Conservation (phyloP, 305 asterid genomes). For the Fraxinus latifolia region DNA sequence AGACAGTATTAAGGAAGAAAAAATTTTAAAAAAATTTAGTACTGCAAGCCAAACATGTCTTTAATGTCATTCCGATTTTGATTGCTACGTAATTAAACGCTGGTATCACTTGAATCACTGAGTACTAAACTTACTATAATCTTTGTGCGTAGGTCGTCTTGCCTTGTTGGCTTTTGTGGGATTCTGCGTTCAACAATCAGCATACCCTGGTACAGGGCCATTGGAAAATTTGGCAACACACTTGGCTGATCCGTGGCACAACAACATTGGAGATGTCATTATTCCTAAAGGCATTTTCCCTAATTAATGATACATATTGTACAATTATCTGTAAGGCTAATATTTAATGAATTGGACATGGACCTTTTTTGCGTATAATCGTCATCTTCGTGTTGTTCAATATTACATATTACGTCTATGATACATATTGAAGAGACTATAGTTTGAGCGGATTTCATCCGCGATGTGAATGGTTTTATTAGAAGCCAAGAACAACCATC, state of each 20-base stretch:
- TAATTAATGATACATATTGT: slow-evolving; percentile 4
- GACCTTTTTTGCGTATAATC: not conserved
- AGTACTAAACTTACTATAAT: not conserved
- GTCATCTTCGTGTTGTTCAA: not conserved
- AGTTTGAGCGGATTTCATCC: not conserved
- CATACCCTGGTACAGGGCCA: slow-evolving; percentile 91
- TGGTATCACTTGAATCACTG: not conserved
- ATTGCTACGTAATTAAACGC: not conserved
- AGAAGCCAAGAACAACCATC: not conserved
- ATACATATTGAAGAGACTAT: not conserved
- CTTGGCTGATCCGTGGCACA: slow-evolving; percentile 91
- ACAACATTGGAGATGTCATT: slow-evolving; percentile 73
- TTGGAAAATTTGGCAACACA: slow-evolving; percentile 86
- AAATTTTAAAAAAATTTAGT: not conserved
- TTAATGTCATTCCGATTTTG: not conserved
- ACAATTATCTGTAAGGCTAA: not conserved
- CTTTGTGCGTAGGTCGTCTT: slow-evolving; percentile 50
- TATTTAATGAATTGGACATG: not conserved
- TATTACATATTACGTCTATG: not conserved
- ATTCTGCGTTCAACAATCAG: slow-evolving; percentile 76
- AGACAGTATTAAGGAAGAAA: not conserved
- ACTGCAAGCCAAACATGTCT: not conserved
- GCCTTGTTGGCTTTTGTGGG: slow-evolving; percentile 85
- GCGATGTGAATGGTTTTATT: not conserved
- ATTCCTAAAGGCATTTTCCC: slow-evolving; percentile 41